These are phyloP conservation scores for Apiospora phragmitis DNA, from an alignment of 2,329 filamentous ascomycete genomes.

Conservation along the genomic window DNA sequence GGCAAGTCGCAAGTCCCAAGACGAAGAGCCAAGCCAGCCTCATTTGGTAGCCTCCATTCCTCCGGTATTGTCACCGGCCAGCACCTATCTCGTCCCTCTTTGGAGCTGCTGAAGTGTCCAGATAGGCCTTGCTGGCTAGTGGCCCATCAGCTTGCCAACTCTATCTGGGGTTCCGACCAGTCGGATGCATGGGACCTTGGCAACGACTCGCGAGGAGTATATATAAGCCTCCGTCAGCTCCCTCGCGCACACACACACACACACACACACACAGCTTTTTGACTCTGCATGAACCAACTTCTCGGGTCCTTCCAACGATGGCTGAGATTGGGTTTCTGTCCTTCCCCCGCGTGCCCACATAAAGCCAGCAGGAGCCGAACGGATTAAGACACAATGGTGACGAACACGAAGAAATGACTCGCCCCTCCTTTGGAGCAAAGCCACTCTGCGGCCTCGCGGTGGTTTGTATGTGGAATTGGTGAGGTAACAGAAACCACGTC, in stretches of 20 bases:
- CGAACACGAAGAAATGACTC: conserved; percentile 3
- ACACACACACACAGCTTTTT: background rate
- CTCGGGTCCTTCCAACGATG: background rate
- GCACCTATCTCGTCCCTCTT: background rate
- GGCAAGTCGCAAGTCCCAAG: background rate
- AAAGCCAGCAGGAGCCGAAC: background rate
- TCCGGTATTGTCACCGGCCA: background rate
- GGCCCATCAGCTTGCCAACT: background rate
- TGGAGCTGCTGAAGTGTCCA: background rate
- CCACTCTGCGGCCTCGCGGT: background rate
- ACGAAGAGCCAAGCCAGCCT: background rate
- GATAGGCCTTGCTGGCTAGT: background rate
- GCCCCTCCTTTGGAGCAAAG: background rate
- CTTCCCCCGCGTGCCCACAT: background rate
- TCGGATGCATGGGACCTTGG: background rate
- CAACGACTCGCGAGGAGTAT: background rate
- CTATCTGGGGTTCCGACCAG: background rate
- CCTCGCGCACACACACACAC: background rate
- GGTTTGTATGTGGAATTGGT: too few species aligned
- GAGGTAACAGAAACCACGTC: conserved; percentile 7
- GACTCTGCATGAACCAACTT: background rate
- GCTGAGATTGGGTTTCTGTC: background rate
- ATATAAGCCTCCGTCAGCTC: background rate
- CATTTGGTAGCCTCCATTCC: background rate
- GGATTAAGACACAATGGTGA: background rate